Conservation (phyloP, 495 filamentous ascomycete genomes). For the Penicillium pancosmium region DNA sequence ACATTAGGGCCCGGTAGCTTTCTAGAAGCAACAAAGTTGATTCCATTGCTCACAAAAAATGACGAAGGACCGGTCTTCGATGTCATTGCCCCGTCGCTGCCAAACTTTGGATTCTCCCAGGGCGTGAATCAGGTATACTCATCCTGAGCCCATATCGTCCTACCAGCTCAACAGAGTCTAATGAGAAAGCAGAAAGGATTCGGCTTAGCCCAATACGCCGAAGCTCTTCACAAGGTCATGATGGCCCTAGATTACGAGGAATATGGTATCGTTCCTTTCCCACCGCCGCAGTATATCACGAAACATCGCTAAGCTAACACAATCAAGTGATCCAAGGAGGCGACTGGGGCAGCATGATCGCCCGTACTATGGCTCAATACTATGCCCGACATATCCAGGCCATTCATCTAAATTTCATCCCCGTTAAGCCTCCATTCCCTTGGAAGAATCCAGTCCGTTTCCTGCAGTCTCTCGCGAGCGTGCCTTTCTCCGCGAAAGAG, state of each 20-base stretch:
- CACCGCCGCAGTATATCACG: not conserved
- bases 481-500: constrained; percentile 41
- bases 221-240: constrained; percentile 49
- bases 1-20: constrained; percentile 67
- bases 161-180: not conserved
- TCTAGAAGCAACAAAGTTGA: constrained; percentile 65
- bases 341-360: constrained; percentile 52
- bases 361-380: constrained; percentile 40
- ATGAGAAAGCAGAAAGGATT: constrained; percentile 36
- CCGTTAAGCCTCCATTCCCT: constrained; percentile 35
- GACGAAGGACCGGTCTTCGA: constrained; percentile 61
- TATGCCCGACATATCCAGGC: constrained; percentile 47
- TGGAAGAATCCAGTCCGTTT: constrained; percentile 38
- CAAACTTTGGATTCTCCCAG: constrained; percentile 71
- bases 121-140: constrained; percentile 47
- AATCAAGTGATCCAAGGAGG: constrained; percentile 51
- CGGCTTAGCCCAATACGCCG: constrained; percentile 45
- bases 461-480: constrained; percentile 33
- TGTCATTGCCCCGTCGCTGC: constrained; percentile 69
- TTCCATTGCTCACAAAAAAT: constrained; percentile 55
- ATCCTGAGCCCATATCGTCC: constrained; percentile 5
- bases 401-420: constrained; percentile 47
- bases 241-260: constrained; percentile 42
- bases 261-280: constrained; percentile 34
- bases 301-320: constrained; percentile 8